A percentile compares a stretch with the other conserved stretches of the same genome.
Conservation (phyloP, 2,329 filamentous ascomycete genomes). For the Fusarium camptoceras region DNA sequence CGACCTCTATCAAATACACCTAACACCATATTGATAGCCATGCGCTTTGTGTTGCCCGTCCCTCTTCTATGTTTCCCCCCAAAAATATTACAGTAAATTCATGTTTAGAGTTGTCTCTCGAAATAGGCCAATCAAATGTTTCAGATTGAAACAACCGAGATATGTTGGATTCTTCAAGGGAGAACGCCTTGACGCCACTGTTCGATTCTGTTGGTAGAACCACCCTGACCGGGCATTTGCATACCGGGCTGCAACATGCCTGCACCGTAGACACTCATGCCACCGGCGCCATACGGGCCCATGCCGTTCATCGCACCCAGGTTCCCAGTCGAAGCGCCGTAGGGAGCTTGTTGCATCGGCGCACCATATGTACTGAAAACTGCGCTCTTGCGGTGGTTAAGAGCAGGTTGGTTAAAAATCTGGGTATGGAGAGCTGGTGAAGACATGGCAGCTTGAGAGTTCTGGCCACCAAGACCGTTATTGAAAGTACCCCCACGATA, state of each 20-base stretch:
- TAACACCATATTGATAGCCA: conserved; percentile 22
- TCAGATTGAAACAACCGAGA: neutral
- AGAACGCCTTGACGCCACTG: conserved; percentile 58
- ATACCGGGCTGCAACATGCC: conserved; percentile 47
- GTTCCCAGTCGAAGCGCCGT: conserved; percentile 43
- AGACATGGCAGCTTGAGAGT: conserved; percentile 43
- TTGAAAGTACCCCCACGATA: conserved; percentile 67
- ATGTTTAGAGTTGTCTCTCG: neutral
- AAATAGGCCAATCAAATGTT: neutral
- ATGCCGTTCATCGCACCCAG: conserved; percentile 35
- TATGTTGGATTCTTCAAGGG: conserved; percentile 42
- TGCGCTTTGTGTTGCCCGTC: neutral
- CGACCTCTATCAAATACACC: conserved; percentile 32
- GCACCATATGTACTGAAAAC: conserved; percentile 49
- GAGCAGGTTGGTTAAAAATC: conserved; percentile 36
- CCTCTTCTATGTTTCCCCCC: conserved; percentile 10
- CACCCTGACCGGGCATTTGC: conserved; percentile 46
- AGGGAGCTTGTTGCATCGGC: conserved; percentile 43
- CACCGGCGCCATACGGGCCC: conserved; percentile 38
- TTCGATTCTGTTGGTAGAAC: conserved; percentile 54
- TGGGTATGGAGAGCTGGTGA: conserved; percentile 46
- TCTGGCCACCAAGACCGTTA: conserved; percentile 60
- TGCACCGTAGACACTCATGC: conserved; percentile 47
- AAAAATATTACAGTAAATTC: conserved; percentile 21
- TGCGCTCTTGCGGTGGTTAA: conserved; percentile 48